Conservation (phyloP, 2,329 filamentous ascomycete species). For the Dryadomyces quercus-mongolicae region DNA sequence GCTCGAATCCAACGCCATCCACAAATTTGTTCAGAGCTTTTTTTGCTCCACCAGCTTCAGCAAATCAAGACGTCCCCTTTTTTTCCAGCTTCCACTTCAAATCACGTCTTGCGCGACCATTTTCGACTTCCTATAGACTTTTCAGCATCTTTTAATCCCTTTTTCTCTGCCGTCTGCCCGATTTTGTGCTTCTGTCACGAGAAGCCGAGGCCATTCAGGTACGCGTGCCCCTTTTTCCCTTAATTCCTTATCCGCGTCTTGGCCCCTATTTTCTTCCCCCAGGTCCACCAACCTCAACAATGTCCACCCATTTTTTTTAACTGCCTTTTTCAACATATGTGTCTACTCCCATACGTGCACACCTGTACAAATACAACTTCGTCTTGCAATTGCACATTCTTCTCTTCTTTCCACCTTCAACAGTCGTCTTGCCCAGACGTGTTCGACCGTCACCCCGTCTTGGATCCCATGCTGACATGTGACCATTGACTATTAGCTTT, state of each 20-base stretch:
- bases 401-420: background rate
- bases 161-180: background rate
- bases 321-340: background rate
- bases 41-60: background rate
- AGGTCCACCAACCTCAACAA: background rate
- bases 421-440: conserved; percentile 9
- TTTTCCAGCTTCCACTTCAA: background rate
- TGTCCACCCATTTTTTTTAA: background rate
- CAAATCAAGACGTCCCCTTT: background rate
- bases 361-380: background rate
- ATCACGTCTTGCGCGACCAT: background rate
- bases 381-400: background rate
- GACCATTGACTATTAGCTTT: background rate
- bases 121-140: background rate
- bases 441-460: conserved; percentile 8
- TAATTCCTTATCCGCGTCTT: background rate
- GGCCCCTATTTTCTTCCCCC: background rate
- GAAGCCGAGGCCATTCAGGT: background rate
- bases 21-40: background rate
- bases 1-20: background rate
- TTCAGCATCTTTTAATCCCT: background rate
- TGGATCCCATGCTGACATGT: background rate
- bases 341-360: background rate
- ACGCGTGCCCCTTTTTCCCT: background rate
- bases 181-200: background rate